These are phyloP conservation scores for Quercus tomentella DNA, from an alignment of 331 rosid genomes.

Conservation along the genomic window DNA sequence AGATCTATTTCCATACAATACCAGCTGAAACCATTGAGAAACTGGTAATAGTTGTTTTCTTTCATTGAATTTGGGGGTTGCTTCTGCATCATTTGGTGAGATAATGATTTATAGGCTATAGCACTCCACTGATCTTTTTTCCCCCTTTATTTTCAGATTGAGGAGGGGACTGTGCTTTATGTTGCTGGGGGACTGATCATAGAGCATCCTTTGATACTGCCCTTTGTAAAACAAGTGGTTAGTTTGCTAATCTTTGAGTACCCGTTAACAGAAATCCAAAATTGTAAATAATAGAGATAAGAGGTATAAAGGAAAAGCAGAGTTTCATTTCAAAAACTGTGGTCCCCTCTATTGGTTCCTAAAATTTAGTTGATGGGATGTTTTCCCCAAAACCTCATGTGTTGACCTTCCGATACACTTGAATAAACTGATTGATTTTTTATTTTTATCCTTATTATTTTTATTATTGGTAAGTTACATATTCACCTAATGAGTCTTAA, in stretches of 20 bases:
- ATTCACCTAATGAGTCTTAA: no score
- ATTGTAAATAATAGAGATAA: not conserved
- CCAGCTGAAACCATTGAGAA: conserved; percentile 78
- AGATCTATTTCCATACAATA: conserved; percentile 88
- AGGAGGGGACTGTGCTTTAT: conserved; percentile 77
- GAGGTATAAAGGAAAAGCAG: not conserved
- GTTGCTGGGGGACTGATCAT: conserved; percentile 94
- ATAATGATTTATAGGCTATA: not conserved
- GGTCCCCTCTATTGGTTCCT: conserved; percentile 8
- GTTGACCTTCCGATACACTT: not conserved
- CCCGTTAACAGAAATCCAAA: not conserved
- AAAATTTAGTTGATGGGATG: not conserved
- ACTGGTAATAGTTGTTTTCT: conserved; percentile 54
- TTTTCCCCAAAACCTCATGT: not conserved
- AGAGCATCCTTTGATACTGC: conserved; percentile 82
- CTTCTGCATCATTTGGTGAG: conserved; percentile 2
- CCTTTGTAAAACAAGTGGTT: conserved; percentile 89
- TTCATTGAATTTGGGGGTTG: conserved; percentile 2
- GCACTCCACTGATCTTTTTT: conserved; percentile 1
- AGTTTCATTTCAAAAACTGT: conserved; percentile 5
- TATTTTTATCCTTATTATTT: no score
- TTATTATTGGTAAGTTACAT: no score
- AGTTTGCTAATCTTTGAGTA: conserved; percentile 37
- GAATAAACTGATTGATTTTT: not conserved
- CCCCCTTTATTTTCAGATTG: conserved; percentile 43